phyloP scores from a whole-genome alignment of 257 asterid genomes.

The Buddleja alternifolia region DNA sequence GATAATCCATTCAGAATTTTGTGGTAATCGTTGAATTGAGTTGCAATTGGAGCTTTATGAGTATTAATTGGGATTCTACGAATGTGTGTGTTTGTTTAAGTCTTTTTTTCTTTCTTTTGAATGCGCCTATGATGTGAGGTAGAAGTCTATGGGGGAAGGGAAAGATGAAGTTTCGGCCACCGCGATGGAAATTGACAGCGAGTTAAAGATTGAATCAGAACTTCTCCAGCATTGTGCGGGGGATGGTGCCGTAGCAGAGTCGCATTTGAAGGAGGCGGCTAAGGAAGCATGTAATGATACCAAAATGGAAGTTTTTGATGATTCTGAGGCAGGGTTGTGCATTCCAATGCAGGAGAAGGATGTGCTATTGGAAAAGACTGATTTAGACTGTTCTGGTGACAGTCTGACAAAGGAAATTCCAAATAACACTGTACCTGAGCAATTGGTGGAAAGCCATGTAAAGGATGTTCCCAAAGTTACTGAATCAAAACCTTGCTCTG shows the following conservation, averaged over 20 bases:
- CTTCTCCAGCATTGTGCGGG: slow-evolving; percentile 29
- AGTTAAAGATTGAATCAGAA: slow-evolving; percentile 34
- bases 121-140: slow-evolving; percentile 11
- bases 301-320: slow-evolving; percentile 16
- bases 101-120: too few species aligned
- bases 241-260: slow-evolving; percentile 31
- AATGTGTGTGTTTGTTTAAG: too few species aligned
- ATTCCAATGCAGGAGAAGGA: slow-evolving; percentile 23
- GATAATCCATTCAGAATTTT: too few species aligned
- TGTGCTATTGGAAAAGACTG: slow-evolving; percentile 9
- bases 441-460: slow-evolving; percentile 21
- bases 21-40: too few species aligned
- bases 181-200: slow-evolving; percentile 40
- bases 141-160: slow-evolving; percentile 36
- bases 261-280: slow-evolving; percentile 33
- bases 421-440: slow-evolving; percentile 34
- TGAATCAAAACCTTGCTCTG: slow-evolving; percentile 17
- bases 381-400: slow-evolving; percentile 22
- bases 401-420: slow-evolving; percentile 26
- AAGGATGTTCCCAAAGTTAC: slow-evolving; percentile 48
- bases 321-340: slow-evolving; percentile 4
- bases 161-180: slow-evolving; percentile 41
- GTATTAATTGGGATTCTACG: too few species aligned
- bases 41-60: too few species aligned
- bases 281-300: slow-evolving; percentile 21